Evolutionary conservation across 2,329 filamentous ascomycete genomes (phyloP), one percentile per base, ranked within the genome.

Genomic region (Zasmidium cellare): DNA sequence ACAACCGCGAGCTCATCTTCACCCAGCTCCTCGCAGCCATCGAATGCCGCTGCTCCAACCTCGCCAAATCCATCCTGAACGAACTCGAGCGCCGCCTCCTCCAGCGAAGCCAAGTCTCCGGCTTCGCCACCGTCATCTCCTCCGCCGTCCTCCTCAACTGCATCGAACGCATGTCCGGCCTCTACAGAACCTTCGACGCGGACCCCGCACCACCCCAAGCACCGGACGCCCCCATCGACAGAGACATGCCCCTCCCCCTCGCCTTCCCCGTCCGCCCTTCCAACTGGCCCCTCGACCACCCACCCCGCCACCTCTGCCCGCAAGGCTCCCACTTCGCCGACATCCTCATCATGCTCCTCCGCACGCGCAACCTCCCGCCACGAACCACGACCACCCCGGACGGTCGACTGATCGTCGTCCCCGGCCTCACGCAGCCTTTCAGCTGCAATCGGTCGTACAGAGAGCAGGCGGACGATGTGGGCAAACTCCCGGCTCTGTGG

Each of bases 21-120:
- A 74, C 77, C 52, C 84, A 86, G 67, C 72, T 86, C 47, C 78
- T 81, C 49, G 80, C 81, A 3, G 81, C 79, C 1, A 76, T 79
- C 18, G 84, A 86, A 65, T 82, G 82, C 62, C 79, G 81, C 24
- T 82, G 82, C 35, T 75, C 77, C 14, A 74, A 75, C 53, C 72
- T 85, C 5, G 79, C 79, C 62, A 84, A 82, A 54, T 73, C 73
- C 9, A 78, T 85, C 31, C 81, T 86, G 77, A 84, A 83, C 60
- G 83, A 85, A 57, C 76, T 86, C 1, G 84, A 87, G 66, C 79
- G 82, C 18, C 79, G 83, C n/a, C 72, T 86, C 3, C 75, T 86
- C 7, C 82, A 84, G 63, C 80, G 82, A 12, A 80, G 83, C 65
- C 80, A 84, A 67, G 79, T 78, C 20, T 81, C 80, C 52, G 78